Percentiles rank a stretch among this genome's conserved stretches.
These are phyloP conservation scores for Aspergillus conjunctus DNA, from an alignment of 495 filamentous ascomycete genomes.

Conservation along the genomic window DNA sequence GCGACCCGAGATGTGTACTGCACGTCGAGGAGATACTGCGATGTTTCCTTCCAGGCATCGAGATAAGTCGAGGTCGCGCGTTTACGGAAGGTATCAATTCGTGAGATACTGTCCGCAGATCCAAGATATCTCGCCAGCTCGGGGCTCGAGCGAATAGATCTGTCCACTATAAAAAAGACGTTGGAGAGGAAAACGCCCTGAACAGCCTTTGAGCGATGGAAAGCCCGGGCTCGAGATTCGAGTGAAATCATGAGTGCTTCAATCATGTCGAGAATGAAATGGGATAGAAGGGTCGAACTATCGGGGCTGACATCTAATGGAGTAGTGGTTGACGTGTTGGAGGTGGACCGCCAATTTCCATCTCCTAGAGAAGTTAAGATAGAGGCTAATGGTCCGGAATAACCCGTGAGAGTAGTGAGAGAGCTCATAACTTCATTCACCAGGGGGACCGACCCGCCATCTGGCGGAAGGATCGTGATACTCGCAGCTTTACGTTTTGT, in stretches of 20 bases:
- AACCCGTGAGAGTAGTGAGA: conserved; percentile 82
- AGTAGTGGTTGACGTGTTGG: conserved; percentile 64
- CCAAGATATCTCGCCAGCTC: conserved; percentile 75
- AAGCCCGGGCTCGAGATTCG: conserved; percentile 70
- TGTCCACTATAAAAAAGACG: conserved; percentile 80
- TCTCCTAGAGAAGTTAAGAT: conserved; percentile 91
- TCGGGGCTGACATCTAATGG: conserved; percentile 87
- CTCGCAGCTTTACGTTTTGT: conserved; percentile 67
- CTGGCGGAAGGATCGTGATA: conserved; percentile 68
- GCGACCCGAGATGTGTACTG: conserved; percentile 77
- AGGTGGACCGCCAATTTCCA: conserved; percentile 75
- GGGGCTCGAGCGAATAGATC: conserved; percentile 73
- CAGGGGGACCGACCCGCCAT: conserved; percentile 77
- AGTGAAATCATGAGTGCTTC: conserved; percentile 75
- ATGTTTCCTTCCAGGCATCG: conserved; percentile 87
- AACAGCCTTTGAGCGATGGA: conserved; percentile 76
- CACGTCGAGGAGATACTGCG: conserved; percentile 82
- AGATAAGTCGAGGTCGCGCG: conserved; percentile 79
- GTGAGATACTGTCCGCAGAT: conserved; percentile 57
- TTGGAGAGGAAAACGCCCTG: conserved; percentile 93
- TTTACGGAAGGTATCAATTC: conserved; percentile 84
- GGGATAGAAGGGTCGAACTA: conserved; percentile 81
- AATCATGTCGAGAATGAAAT: conserved; percentile 84
- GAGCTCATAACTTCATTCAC: conserved; percentile 85
- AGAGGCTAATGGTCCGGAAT: conserved; percentile 81